Conservation (phyloP, 345 rosid genomes). For the Salix purpurea region DNA sequence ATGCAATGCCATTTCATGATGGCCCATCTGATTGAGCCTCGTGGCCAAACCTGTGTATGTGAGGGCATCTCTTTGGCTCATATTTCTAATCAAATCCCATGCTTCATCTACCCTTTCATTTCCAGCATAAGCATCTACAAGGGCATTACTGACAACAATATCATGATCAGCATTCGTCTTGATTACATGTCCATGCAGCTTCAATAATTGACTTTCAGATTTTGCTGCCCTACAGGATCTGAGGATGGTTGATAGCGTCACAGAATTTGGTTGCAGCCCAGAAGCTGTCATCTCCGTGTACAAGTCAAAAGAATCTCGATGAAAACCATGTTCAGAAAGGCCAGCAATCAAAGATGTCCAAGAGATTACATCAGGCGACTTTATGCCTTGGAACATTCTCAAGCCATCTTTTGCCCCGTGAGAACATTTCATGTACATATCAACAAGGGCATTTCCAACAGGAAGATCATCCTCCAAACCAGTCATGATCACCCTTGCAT, state of each 20-base stretch:
- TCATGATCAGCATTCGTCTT: slow-evolving; percentile 34
- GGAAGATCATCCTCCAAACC: slow-evolving; percentile 47
- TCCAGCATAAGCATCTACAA: slow-evolving; percentile 58
- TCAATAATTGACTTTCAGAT: slow-evolving; percentile 24
- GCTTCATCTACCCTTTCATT: slow-evolving; percentile 40
- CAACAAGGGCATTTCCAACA: slow-evolving; percentile 59
- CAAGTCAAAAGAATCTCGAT: slow-evolving; percentile 33
- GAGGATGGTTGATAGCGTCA: slow-evolving; percentile 52
- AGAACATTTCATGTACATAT: slow-evolving; percentile 69
- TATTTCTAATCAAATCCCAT: slow-evolving; percentile 37
- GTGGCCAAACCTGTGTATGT: slow-evolving; percentile 67
- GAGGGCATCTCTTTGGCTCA: slow-evolving; percentile 45
- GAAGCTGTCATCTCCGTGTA: slow-evolving; percentile 45
- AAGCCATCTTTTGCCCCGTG: slow-evolving; percentile 31
- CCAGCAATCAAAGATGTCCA: slow-evolving; percentile 74
- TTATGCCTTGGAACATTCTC: slow-evolving; percentile 42
- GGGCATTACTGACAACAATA: slow-evolving; percentile 47
- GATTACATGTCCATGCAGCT: slow-evolving; percentile 49
- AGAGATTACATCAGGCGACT: slow-evolving; percentile 52
- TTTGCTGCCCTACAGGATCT: slow-evolving; percentile 34
- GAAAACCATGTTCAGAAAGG: slow-evolving; percentile 41
- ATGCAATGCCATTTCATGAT: slow-evolving; percentile 39
- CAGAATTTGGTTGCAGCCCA: slow-evolving; percentile 50
- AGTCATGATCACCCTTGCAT: slow-evolving; percentile 39
- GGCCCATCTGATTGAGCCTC: slow-evolving; percentile 51